A percentile compares a stretch with the other conserved stretches of the same genome.
phyloP scores from a whole-genome alignment of 2,329 filamentous ascomycete species.

The Gaeumannomyces tritici region DNA sequence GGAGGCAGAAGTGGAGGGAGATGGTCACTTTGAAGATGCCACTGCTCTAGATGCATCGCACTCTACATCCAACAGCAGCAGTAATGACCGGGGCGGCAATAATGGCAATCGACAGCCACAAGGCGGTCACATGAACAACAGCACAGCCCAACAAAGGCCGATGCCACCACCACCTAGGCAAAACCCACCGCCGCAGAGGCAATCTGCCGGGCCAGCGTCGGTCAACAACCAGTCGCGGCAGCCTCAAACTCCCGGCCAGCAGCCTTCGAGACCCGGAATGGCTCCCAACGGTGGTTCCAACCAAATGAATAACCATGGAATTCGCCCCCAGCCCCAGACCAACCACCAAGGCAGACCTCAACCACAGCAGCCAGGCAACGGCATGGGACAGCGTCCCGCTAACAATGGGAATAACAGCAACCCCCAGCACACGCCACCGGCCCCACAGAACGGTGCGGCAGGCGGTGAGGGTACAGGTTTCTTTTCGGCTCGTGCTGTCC shows the following conservation, averaged over 20 bases:
- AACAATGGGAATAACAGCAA: not conserved
- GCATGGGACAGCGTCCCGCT: conserved; percentile 10
- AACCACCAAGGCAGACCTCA: conserved; percentile 6
- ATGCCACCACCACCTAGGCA: not conserved
- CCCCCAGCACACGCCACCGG: conserved; percentile 13
- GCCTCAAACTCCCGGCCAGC: conserved; percentile 26
- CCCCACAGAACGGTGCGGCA: conserved; percentile 12
- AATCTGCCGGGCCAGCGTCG: conserved; percentile 10
- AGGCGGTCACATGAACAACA: not conserved
- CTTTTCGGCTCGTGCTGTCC: conserved; percentile 60
- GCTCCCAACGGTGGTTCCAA: conserved; percentile 5
- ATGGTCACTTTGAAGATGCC: conserved; percentile 71
- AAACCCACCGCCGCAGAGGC: not conserved
- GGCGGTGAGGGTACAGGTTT: conserved; percentile 44
- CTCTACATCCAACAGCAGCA: conserved; percentile 18
- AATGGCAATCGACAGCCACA: not conserved
- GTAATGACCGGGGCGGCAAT: conserved; percentile 7
- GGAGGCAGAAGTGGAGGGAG: conserved; percentile 44
- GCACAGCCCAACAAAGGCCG: not conserved
- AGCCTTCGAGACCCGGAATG: conserved; percentile 14
- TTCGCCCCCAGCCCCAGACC: conserved; percentile 8
- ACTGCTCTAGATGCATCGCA: conserved; percentile 35
- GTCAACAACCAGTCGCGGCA: conserved; percentile 15
- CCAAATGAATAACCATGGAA: conserved; percentile 8
- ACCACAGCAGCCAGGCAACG: conserved; percentile 4